These are phyloP conservation scores for Haematococcus lacustris DNA, from an alignment of 139 green algal genomes.

Conservation along the genomic window DNA sequence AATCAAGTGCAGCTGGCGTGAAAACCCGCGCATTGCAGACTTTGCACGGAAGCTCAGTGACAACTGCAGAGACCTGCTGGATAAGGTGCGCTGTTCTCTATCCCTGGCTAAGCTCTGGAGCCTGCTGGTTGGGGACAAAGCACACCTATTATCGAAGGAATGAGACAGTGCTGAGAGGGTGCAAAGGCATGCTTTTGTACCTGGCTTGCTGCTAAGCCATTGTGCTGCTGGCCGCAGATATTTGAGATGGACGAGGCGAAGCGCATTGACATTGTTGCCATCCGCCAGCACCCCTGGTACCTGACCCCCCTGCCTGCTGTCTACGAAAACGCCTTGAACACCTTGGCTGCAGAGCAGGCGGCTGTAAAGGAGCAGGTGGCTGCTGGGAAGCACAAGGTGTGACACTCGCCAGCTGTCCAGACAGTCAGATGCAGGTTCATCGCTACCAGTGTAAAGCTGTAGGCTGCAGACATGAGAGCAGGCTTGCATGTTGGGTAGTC, in stretches of 20 bases:
- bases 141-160: neutral
- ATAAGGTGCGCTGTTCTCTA: conserved; percentile 16
- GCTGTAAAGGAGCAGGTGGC: neutral
- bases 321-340: conserved; percentile 12
- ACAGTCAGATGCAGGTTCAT: neutral
- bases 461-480: neutral
- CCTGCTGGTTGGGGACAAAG: neutral
- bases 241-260: conserved; percentile 37
- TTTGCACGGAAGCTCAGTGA: conserved; percentile 17
- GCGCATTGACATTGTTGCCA: conserved; percentile 68
- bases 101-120: neutral
- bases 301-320: conserved; percentile 53
- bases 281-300: conserved; percentile 88
- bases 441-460: neutral
- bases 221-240: conserved; percentile 17
- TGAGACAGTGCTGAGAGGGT: neutral
- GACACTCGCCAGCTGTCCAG: neutral
- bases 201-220: neutral
- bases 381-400: neutral
- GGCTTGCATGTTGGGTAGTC: neutral
- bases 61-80: conserved; percentile 32
- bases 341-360: conserved; percentile 10
- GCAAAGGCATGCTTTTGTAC: neutral
- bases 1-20: conserved; percentile 46
- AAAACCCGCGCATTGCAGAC: conserved; percentile 24